Conservation (phyloP, 129 eudicot species). For the Flaveria trinervia region DNA sequence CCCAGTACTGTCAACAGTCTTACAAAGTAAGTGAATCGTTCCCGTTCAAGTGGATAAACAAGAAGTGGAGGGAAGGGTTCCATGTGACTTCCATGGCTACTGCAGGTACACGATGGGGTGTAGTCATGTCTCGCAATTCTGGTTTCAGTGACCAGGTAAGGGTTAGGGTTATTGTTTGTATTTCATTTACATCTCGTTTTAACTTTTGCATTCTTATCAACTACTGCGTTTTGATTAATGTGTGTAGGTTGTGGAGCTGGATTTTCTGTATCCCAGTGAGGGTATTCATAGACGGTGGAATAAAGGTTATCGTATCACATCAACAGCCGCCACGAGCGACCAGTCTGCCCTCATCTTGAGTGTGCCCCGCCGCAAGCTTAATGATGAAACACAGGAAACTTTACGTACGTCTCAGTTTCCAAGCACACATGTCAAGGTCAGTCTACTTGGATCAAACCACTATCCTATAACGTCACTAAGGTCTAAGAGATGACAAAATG, state of each 20-base stretch:
- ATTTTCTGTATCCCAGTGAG: slow-evolving; percentile 81
- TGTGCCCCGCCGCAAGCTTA: slow-evolving; percentile 64
- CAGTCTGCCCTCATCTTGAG: slow-evolving; percentile 79
- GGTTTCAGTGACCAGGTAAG: slow-evolving; percentile 77
- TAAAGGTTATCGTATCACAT: slow-evolving; percentile 68
- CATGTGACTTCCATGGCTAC: slow-evolving; percentile 93
- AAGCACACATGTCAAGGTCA: slow-evolving; percentile 87
- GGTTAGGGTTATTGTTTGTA: neutral
- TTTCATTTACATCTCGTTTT: neutral
- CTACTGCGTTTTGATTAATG: neutral
- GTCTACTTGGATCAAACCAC: neutral
- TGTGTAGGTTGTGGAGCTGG: slow-evolving; percentile 72
- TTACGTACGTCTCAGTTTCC: slow-evolving; percentile 86
- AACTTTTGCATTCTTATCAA: neutral
- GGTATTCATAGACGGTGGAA: slow-evolving; percentile 88
- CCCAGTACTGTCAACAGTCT: slow-evolving; percentile 72
- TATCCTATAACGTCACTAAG: no score
- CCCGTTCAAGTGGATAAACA: slow-evolving; percentile 87
- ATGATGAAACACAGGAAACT: slow-evolving; percentile 82
- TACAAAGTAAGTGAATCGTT: slow-evolving; percentile 85
- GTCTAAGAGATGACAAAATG: neutral
- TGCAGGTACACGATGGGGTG: slow-evolving; percentile 79
- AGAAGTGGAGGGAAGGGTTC: slow-evolving; percentile 89
- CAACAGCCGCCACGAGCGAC: slow-evolving; percentile 75
- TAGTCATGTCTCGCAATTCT: slow-evolving; percentile 87